A percentile compares a stretch with the other conserved stretches of the same genome.
Evolutionary conservation across 2,329 filamentous ascomycete species (phyloP).

Genomic region (Fusarium zealandicum): DNA sequence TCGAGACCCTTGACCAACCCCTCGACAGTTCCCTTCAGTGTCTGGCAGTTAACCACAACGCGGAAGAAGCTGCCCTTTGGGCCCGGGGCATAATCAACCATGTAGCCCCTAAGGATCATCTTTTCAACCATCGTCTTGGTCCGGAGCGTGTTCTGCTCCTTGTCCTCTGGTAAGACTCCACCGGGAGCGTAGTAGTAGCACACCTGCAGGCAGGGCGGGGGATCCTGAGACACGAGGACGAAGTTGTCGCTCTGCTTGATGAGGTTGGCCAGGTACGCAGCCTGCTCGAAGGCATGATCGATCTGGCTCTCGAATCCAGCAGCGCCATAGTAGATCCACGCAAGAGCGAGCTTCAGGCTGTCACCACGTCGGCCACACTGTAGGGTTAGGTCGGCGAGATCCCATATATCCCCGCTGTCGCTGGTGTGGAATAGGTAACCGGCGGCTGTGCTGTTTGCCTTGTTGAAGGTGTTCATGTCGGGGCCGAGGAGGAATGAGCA

Average conservation of each 20-base stretch:
- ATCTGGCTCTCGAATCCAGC: conserved; percentile 74
- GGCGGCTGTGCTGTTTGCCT: conserved; percentile 84
- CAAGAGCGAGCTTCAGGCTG: conserved; percentile 83
- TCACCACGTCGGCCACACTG: conserved; percentile 92
- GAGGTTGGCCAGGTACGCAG: conserved; percentile 69
- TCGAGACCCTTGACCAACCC: conserved; percentile 63
- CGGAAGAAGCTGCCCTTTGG: conserved; percentile 63
- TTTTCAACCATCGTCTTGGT: conserved; percentile 58
- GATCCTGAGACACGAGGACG: conserved; percentile 74
- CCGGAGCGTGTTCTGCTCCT: conserved; percentile 55
- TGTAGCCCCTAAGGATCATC: conserved; percentile 62
- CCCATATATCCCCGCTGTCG: conserved; percentile 72
- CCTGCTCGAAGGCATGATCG: conserved; percentile 75
- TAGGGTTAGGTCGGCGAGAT: conserved; percentile 89
- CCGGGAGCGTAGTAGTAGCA: conserved; percentile 85
- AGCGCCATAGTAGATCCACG: conserved; percentile 88
- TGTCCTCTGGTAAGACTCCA: conserved; percentile 55
- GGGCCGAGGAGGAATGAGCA: conserved; percentile 86
- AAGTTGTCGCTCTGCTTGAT: conserved; percentile 67
- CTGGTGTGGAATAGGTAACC: conserved; percentile 82
- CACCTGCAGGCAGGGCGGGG: conserved; percentile 88
- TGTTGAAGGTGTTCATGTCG: conserved; percentile 79
- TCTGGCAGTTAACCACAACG: conserved; percentile 67
- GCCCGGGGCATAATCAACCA: conserved; percentile 68
- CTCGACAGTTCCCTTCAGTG: conserved; percentile 58